Evolutionary conservation across 768 basidiomycete species (phyloP), one percentile per base, ranked within the genome.

Genomic region (Mycena vulgaris): DNA sequence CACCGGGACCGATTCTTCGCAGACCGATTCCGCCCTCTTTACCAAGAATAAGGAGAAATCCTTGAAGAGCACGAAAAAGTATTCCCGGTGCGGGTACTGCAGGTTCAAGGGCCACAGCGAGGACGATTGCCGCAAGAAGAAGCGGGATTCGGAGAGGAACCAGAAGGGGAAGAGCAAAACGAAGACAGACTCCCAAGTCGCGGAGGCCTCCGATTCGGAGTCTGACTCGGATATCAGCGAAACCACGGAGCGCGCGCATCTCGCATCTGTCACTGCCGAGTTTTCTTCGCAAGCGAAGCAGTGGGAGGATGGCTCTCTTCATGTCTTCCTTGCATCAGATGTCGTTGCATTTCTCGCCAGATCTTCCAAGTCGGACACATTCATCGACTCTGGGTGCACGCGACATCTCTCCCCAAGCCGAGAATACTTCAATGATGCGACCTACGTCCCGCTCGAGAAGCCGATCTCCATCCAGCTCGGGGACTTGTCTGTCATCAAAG

Each of bases 311-410:
- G 63, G 55, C 25, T 49, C 57, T 16, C 39, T 73, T 39, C 63
- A 63, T 21, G 71, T 62, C 28, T 72, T 68, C 56, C 56, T 66
- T n/a, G 48, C 48, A 21, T 57, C 51, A 19, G 51, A 55, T 30
- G 35, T 68, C 25, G 58, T 68, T 16, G 68, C 68, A 17, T 40
- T 69, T 39, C 68, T 69, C 28, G 42, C 68, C n/a, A 48, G 37
- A 28, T 48, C 61, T 19, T 13, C 27, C n/a, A 63, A 72, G 19
- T 40, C 49, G 5, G 66, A 72, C 23, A 35, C 48, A 16, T 63
- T 63, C 56, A 64, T 72, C 19, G 67, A 72, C 62, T 72, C 67
- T 13, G 66, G 66, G 3, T 57, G 60, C 53, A 40, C 68, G 13
- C 33, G 39, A 37, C 61, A 72, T 63, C 67, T 72, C 51, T 63